Evolutionary conservation across 768 basidiomycete genomes (phyloP), one percentile per base, ranked within the genome.

Genomic region (Tephrocybe sp.): DNA sequence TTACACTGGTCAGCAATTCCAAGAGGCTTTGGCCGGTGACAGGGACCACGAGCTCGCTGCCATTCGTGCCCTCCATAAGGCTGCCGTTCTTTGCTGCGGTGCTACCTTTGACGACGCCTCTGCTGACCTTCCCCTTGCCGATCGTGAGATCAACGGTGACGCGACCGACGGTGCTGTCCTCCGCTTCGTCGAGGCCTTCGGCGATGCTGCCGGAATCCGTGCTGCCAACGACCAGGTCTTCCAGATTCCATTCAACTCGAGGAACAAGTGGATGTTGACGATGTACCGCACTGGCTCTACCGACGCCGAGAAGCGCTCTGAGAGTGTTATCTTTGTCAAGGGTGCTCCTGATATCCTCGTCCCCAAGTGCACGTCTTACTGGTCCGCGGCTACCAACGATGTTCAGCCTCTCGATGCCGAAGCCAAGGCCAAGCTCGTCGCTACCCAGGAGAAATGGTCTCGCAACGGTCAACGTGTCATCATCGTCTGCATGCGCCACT

Each of bases 261-360:
- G 72, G 58, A 78, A 79, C 56, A 84, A 83, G 60, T 83, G 73
- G 73, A 82, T 82, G 76, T 68, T 82, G 42, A 77, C 73, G 45
- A 66, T 78, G 46, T 56, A 71, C 20, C 60, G 56, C 39, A 57
- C 55, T 8, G 20, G 33, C 11, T 39, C 9, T 9, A 10, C 19
- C 2, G 16, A 32, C 8, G 23, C 39, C 17, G 56, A 55, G 12
- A 50, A 45, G 43, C 58, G 48, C 48, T 31, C 41, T 1, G 52
- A 52, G 31, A 59, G 52, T 0, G 64, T 74, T 62, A 63, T 83
- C 51, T 65, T 77, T 43, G 72, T 74, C 61, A 83, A 84, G 62
- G 82, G 82, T n/a, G 83, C 80, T 1, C 83, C 83, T 0, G 83
- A 85, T 49, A 67, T 80, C 17, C 66, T 81, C 22, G 70, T 79